These are phyloP conservation scores for Penicillium bialowiezense DNA, from an alignment of 495 filamentous ascomycete genomes.

Conservation along the genomic window DNA sequence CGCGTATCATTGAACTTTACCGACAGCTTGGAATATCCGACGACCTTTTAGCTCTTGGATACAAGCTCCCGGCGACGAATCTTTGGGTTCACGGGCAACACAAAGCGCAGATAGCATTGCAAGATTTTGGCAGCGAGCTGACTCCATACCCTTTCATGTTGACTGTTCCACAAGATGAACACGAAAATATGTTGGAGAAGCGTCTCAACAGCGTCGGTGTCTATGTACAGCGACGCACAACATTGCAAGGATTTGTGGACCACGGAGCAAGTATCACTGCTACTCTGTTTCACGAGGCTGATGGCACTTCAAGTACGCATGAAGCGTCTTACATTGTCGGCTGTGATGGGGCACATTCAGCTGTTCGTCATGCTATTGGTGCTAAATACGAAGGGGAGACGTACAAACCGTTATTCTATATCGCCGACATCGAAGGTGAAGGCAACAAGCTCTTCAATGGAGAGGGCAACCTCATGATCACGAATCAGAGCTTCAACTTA, in stretches of 20 bases:
- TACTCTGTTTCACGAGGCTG: conserved; percentile 12
- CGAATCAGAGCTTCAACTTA: conserved; percentile 27
- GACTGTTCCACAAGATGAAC: conserved; percentile 30
- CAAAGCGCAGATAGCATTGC: conserved; percentile 20
- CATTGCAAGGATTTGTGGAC: conserved; percentile 26
- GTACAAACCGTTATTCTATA: conserved; percentile 32
- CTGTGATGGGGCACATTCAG: conserved; percentile 36
- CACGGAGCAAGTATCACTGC: conserved; percentile 25
- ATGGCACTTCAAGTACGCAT: conserved; percentile 16
- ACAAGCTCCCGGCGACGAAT: conserved; percentile 34
- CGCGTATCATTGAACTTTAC: conserved; percentile 43
- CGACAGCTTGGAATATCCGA: conserved; percentile 37
- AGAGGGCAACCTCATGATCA: conserved; percentile 30
- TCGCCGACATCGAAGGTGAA: conserved; percentile 32
- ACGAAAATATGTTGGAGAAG: conserved; percentile 36
- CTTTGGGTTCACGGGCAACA: conserved; percentile 30
- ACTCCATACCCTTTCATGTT: conserved; percentile 37
- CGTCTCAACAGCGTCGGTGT: conserved; percentile 29
- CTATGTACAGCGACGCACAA: conserved; percentile 28
- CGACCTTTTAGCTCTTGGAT: conserved; percentile 25
- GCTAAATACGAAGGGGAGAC: conserved; percentile 32
- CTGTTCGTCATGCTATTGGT: conserved; percentile 24
- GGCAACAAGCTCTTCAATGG: conserved; percentile 30
- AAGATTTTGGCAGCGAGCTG: conserved; percentile 24
- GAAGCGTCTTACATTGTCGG: conserved; percentile 33